Evolutionary conservation across 768 basidiomycete genomes (phyloP).

Genomic region (Tylopilus subfusipes): DNA sequence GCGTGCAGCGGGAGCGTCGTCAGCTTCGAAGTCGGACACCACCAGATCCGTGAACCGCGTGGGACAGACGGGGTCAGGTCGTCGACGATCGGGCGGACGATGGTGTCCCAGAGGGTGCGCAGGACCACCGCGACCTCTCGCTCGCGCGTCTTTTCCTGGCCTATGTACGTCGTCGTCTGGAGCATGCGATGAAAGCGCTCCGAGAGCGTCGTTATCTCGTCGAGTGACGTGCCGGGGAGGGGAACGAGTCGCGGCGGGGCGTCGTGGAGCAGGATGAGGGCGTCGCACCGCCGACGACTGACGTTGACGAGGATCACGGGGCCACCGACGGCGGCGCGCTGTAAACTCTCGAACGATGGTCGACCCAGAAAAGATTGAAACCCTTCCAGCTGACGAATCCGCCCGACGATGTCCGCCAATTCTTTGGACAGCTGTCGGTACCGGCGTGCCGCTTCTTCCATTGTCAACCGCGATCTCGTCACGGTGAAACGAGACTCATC

Average conservation of each 20-base stretch:
- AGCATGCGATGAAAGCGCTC: slow-evolving; percentile 2
- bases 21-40: background rate
- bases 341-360: slow-evolving; percentile 15
- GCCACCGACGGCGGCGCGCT: slow-evolving; percentile 23
- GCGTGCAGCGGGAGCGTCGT: background rate
- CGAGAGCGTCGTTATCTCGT: slow-evolving; percentile 9
- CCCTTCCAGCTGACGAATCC: slow-evolving; percentile 24
- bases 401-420: slow-evolving; percentile 16
- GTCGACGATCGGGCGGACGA: background rate
- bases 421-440: slow-evolving; percentile 18
- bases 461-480: slow-evolving; percentile 1
- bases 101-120: slow-evolving; percentile 10
- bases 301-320: slow-evolving; percentile 39
- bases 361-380: slow-evolving; percentile 33
- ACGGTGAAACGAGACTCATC: background rate
- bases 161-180: slow-evolving; percentile 4
- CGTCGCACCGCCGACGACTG: slow-evolving; percentile 34
- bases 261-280: slow-evolving; percentile 31
- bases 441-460: slow-evolving; percentile 13
- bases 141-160: slow-evolving; percentile 25
- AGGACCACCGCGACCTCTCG: slow-evolving; percentile 9
- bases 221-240: slow-evolving; percentile 14
- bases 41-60: background rate
- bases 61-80: background rate
- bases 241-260: slow-evolving; percentile 19